Conservation (phyloP, 306 rosid genomes). For the Vigna mungo region DNA sequence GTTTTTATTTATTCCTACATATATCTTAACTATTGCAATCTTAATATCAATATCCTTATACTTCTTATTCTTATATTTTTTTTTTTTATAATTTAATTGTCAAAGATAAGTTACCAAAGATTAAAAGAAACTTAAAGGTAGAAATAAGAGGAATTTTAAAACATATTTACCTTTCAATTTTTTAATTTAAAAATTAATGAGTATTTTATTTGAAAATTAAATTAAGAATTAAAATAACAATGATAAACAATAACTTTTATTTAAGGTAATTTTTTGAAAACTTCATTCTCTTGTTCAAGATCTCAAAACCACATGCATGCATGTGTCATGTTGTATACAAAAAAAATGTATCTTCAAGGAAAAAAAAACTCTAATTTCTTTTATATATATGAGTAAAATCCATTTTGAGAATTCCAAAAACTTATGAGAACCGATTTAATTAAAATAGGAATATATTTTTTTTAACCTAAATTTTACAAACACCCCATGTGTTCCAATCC, state of each 20-base stretch:
- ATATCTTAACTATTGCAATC: neutral
- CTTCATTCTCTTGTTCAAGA: constrained; percentile 22
- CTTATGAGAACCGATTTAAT: constrained; percentile 28
- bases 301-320: constrained; percentile 38
- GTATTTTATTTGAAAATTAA: too few species aligned
- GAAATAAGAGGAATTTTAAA: too few species aligned
- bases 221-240: too few species aligned
- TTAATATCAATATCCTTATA: too few species aligned
- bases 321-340: constrained; percentile 8
- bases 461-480: constrained; percentile 40
- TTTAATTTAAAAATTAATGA: too few species aligned
- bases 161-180: too few species aligned
- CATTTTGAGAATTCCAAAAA: constrained; percentile 26
- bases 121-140: too few species aligned
- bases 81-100: neutral
- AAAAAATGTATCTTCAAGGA: too few species aligned
- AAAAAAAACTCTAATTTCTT: constrained; percentile 19
- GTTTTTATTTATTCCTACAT: neutral
- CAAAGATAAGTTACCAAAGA: too few species aligned
- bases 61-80: neutral
- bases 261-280: too few species aligned
- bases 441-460: neutral
- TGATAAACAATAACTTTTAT: too few species aligned
- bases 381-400: constrained; percentile 39
- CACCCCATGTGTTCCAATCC: constrained; percentile 44